phyloP scores from a whole-genome alignment of 768 basidiomycete species.

The Psilocybe tampanensis region DNA sequence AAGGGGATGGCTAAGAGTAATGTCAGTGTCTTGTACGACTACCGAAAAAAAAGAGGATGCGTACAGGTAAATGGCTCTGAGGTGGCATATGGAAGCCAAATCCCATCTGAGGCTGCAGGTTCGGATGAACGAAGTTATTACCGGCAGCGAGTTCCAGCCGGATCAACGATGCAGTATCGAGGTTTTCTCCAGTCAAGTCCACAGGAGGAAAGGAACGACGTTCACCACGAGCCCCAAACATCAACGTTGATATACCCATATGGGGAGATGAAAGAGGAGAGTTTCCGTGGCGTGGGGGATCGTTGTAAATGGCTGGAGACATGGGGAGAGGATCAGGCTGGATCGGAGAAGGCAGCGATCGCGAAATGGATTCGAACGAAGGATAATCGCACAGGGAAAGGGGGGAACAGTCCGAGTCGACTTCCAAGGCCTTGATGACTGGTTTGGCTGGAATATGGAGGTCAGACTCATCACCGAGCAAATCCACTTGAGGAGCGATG shows the following conservation, averaged over 20 bases:
- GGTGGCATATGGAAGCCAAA: neutral
- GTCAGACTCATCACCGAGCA: neutral
- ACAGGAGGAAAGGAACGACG: conserved; percentile 8
- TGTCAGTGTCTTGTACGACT: neutral
- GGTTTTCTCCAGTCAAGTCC: conserved; percentile 7
- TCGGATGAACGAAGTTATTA: neutral
- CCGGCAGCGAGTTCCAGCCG: conserved; percentile 17
- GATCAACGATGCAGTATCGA: conserved; percentile 17
- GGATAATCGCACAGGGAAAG: conserved; percentile 1
- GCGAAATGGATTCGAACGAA: conserved; percentile 9
- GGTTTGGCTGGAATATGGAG: conserved; percentile 8
- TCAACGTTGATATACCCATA: conserved; percentile 5
- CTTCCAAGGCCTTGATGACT: conserved; percentile 3
- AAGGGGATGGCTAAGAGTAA: neutral
- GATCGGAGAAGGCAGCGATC: conserved; percentile 11
- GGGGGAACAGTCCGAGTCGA: neutral
- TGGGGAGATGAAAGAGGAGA: conserved; percentile 8
- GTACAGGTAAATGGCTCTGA: neutral
- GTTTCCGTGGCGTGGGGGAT: neutral
- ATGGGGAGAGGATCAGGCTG: neutral
- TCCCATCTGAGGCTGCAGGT: neutral
- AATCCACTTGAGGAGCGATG: neutral
- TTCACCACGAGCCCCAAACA: conserved; percentile 9
- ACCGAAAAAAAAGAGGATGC: neutral
- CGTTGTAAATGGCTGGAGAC: conserved; percentile 14